Conservation (phyloP, 257 asterid species). For the Salvia miltiorrhiza region DNA sequence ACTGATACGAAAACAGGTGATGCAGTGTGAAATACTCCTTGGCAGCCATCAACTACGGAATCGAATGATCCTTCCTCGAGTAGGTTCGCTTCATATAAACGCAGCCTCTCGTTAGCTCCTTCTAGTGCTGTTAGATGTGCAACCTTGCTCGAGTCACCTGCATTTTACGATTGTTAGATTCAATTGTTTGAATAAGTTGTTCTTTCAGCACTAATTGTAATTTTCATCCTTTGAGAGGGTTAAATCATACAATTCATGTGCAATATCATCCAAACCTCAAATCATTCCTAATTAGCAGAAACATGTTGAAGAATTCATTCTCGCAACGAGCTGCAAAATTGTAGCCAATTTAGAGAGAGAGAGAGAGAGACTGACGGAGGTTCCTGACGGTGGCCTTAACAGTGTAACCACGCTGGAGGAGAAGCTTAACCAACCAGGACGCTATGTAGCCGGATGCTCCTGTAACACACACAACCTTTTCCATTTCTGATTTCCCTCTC, state of each 20-base stretch:
- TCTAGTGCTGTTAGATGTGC: slow-evolving; percentile 37
- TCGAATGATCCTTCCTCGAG: slow-evolving; percentile 19
- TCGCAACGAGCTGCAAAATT: too few species aligned
- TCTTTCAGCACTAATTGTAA: too few species aligned
- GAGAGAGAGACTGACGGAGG: slow-evolving; percentile 29
- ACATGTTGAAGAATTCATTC: too few species aligned
- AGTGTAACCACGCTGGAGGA: background rate
- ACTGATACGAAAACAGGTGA: slow-evolving; percentile 34
- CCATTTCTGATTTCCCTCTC: background rate
- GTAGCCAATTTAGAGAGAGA: slow-evolving; percentile 4
- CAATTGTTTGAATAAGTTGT: too few species aligned
- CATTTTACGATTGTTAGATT: background rate
- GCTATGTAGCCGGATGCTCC: slow-evolving; percentile 3
- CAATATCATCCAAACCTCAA: too few species aligned
- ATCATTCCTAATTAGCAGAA: too few species aligned
- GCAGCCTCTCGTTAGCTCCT: slow-evolving; percentile 49
- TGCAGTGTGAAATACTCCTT: slow-evolving; percentile 55
- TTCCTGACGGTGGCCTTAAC: slow-evolving; percentile 46
- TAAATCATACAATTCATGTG: background rate
- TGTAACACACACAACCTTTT: background rate
- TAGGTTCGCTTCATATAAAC: slow-evolving; percentile 18
- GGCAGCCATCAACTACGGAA: slow-evolving; percentile 46
- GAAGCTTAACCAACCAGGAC: background rate
- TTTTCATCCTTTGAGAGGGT: too few species aligned
- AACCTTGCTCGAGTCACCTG: slow-evolving; percentile 35